Base-by-base conservation (phyloP, 495 filamentous ascomycete species). In the Penicillium egyptiacum region DNA sequence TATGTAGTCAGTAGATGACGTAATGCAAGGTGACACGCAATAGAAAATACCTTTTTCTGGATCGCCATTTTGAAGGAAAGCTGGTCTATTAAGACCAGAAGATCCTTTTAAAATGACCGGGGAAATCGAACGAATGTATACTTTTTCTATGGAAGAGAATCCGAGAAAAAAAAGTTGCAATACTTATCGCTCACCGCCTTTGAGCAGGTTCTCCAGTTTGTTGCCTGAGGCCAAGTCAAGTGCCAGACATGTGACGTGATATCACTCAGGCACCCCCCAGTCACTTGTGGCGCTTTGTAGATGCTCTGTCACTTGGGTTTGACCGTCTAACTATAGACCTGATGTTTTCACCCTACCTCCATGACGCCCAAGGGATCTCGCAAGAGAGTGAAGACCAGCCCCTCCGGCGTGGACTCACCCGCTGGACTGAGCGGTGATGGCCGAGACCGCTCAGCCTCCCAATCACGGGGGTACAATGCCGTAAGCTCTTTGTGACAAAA, bases 11-110 rank as follows among this genome's bases (percentile, higher is more conserved):
- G 63, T 65, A 68, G 10, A 40, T 41, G 53, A 12, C 30, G 30
- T 31, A 4, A 39, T 28, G 6, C 9, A 14, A 56, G 33, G 19
- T 22, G 14, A 31, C 11, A 8, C 16, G 20, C 28, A 5, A 43
- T 11, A 2, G 25, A 41, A 42, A 65, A 52, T 57, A 86, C 86
- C 80, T 98, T 98, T 81, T 98, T 98, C 70, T 98, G 94, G 63
- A 97, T 92, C 64, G 89, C 93, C 94, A 98, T 98, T 63, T 65
- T 70, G 51, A 61, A 37, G 41, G 35, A 58, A 45, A 53, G 58
- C 53, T 43, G 57, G 66, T 65, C 72, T n/a, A n/a, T 72, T 50
- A 56, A 55, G 58, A 49, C 62, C 58, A 62, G 64, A 56, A 43
- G 57, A 44, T 53, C 37, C 51, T 50, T 52, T 64, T 50, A 60